Evolutionary conservation across 192 early-diverging fungal genomes (phyloP), one percentile per base, ranked within the genome.

Genomic region (Coemansia sp.): DNA sequence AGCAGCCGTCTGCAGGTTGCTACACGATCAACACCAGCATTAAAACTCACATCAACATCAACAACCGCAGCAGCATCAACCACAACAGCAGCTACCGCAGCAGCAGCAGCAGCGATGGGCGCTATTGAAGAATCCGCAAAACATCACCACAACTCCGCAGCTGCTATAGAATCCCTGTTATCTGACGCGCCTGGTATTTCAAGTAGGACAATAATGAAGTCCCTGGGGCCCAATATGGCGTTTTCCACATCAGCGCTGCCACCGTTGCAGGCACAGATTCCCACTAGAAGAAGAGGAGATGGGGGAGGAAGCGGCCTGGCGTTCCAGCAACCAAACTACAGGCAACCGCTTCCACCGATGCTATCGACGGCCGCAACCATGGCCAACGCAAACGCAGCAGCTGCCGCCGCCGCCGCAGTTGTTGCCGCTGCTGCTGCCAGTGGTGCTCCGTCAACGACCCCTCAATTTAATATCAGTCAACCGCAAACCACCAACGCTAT

Each of bases 151-250:
- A 19, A 12, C 12, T 22, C 19, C 11, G 25, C 39, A 16, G 57
- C 39, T n/a, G 57, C 57, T 17, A 16, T 59, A n/a, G 57, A 41
- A 40, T 40, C 57, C 7, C 57, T 59, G 14, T 12, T 59, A 8
- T 59, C 57, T 5, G 57, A 59, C 7, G 39, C 12, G 8, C 32
- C 57, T 4, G 16, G 16, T 16, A 59, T 41, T 5, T 3, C 57
- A n/a, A 56, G 37, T 25, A 56, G 54, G 5, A 25, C 57, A 19
- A 59, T 59, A 11, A 41, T 59, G 37, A 41, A 59, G 39, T 40
- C 7, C 13, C 37, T 59, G 16, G 57, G 14, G 7, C n/a, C 57
- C 13, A 17, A 25, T 8, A 14, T 38, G 2, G 10, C 54, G 20
- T 38, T 56, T 56, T 25, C 37, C 6, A 14, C 54, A 7, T 10